These are phyloP conservation scores for Gracilaria caudata DNA, from an alignment of 23 red algal genomes.

Conservation along the genomic window DNA sequence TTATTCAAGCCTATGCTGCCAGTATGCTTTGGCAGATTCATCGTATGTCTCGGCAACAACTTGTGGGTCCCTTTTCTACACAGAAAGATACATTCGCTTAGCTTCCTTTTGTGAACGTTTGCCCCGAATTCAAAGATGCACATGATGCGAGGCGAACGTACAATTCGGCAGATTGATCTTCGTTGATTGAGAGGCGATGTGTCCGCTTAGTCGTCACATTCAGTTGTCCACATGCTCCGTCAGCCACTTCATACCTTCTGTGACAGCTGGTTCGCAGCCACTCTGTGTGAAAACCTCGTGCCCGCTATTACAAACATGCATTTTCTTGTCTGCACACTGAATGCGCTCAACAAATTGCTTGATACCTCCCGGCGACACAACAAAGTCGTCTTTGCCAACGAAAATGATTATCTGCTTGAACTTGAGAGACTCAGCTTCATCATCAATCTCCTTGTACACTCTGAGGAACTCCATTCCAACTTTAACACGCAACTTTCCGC, in stretches of 20 bases:
- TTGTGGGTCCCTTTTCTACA: too few species aligned
- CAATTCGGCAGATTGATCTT: neutral
- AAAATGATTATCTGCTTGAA: conserved; percentile 66
- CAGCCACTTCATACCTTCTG: conserved; percentile 48
- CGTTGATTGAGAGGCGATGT: neutral
- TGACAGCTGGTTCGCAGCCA: conserved; percentile 44
- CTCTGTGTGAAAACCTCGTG: conserved; percentile 61
- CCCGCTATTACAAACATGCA: conserved; percentile 32
- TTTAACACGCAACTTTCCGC: conserved; percentile 72
- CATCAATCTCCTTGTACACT: conserved; percentile 73
- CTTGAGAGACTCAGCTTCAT: conserved; percentile 36
- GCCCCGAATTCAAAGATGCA: neutral
- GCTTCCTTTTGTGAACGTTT: neutral
- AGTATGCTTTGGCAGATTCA: too few species aligned
- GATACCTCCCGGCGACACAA: conserved; percentile 82
- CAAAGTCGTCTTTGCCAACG: conserved; percentile 75
- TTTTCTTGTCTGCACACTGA: conserved; percentile 49
- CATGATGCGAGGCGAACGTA: too few species aligned
- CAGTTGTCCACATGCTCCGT: neutral
- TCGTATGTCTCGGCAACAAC: too few species aligned
- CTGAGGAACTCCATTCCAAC: conserved; percentile 84
- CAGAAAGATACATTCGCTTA: too few species aligned
- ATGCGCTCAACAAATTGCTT: conserved; percentile 64
- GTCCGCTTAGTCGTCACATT: neutral
- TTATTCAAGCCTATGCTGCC: too few species aligned